These are phyloP conservation scores for Penicillium hordei DNA, from an alignment of 2,329 filamentous ascomycete genomes.

Conservation along the genomic window DNA sequence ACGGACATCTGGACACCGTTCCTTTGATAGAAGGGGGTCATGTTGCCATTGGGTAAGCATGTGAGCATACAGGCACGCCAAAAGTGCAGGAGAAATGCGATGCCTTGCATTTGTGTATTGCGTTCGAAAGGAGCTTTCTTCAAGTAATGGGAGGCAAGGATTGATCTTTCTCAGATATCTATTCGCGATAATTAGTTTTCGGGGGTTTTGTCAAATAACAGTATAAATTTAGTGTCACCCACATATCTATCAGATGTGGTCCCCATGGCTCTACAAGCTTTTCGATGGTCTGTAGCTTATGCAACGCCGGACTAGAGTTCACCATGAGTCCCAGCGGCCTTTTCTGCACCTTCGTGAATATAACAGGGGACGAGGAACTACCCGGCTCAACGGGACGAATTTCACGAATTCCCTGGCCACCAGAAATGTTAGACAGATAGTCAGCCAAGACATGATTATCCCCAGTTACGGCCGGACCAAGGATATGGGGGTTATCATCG, in stretches of 20 bases:
- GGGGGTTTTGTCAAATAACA: background rate
- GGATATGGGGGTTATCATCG: slow-evolving; percentile 19
- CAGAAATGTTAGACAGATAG: slow-evolving; percentile 46
- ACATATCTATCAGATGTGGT: background rate
- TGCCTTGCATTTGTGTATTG: slow-evolving; percentile 45
- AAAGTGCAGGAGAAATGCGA: slow-evolving; percentile 52
- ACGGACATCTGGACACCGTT: slow-evolving; percentile 51
- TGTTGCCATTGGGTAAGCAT: slow-evolving; percentile 53
- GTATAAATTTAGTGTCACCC: background rate
- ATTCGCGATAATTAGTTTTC: background rate
- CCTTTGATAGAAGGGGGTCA: slow-evolving; percentile 34
- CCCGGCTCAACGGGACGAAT: slow-evolving; percentile 21
- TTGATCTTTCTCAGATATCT: slow-evolving; percentile 55
- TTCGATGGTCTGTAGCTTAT: slow-evolving; percentile 46
- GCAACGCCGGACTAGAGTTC: slow-evolving; percentile 2
- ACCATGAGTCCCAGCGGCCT: slow-evolving; percentile 9
- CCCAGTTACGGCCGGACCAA: slow-evolving; percentile 14
- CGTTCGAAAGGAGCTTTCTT: slow-evolving; percentile 49
- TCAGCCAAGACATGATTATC: slow-evolving; percentile 56
- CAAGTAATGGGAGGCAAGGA: slow-evolving; percentile 55
- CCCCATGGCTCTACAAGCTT: slow-evolving; percentile 45
- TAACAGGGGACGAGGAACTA: slow-evolving; percentile 22
- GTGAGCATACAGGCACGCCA: slow-evolving; percentile 55
- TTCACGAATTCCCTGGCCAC: slow-evolving; percentile 15
- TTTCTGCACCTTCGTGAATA: slow-evolving; percentile 20